A percentile compares a stretch with the other conserved stretches of the same genome.
Conservation (phyloP, 78 protist genomes). For the Dictyostelium purpureum region DNA sequence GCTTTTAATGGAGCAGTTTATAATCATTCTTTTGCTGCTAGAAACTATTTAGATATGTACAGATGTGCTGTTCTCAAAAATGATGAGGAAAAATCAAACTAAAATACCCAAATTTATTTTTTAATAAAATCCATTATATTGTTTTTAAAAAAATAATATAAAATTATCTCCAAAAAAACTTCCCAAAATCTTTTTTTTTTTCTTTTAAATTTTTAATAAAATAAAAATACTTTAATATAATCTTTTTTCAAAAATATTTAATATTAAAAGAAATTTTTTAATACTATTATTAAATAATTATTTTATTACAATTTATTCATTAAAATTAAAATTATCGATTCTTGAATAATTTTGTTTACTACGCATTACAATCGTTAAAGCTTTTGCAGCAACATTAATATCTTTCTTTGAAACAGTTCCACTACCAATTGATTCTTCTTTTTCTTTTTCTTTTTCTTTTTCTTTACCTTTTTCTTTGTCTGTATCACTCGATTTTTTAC, state of each 20-base stretch:
- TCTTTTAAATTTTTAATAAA: too few relatives aligned
- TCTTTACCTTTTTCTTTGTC: background rate
- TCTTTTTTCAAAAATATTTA: too few relatives aligned
- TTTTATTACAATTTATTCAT: background rate
- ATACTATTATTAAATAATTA: too few relatives aligned
- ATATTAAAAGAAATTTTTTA: too few relatives aligned
- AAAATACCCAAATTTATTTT: too few relatives aligned
- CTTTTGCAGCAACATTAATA: slow-evolving; percentile 62
- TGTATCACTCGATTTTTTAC: background rate
- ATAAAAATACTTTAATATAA: too few relatives aligned
- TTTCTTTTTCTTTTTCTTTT: background rate
- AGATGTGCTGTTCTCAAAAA: slow-evolving; percentile 30
- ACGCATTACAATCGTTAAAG: slow-evolving; percentile 53
- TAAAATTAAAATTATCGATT: slow-evolving; percentile 32
- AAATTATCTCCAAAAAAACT: too few relatives aligned
- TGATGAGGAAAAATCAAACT: background rate
- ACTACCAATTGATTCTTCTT: background rate
- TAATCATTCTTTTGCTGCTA: slow-evolving; percentile 77
- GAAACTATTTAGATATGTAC: slow-evolving; percentile 60
- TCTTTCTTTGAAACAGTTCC: background rate
- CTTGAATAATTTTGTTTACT: slow-evolving; percentile 47
- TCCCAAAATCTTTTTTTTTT: too few relatives aligned
- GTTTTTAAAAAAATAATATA: too few relatives aligned
- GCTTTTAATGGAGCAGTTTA: slow-evolving; percentile 78
- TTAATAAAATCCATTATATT: too few relatives aligned